Evolutionary conservation across 345 rosid species (phyloP), one percentile per base, ranked within the genome.

Genomic region (Tarenaya hassleriana): DNA sequence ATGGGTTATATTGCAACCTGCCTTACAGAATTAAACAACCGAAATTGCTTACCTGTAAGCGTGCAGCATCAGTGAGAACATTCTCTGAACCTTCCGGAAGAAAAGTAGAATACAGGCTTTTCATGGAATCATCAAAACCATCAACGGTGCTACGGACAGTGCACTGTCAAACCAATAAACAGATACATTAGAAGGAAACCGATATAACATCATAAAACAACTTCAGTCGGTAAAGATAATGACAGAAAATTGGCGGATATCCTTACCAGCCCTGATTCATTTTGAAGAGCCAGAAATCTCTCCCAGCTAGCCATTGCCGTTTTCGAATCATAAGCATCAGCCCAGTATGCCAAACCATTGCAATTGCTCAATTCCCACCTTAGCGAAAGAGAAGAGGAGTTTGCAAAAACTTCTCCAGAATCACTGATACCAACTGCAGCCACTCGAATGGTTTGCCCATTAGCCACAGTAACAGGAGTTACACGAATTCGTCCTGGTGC

Each of bases 331-430:
- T 60, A 70, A 60, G 68, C 69, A 72, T 77, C 68, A 58, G 68
- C 76, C 98, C 94, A 91, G 53, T 69, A 66, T 44, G 92, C 98
- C 62, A 84, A 72, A 52, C 60, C 77, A 40, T 80, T 79, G 73
- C 89, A 91, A 50, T 56, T 60, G 67, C 61, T 75, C 65, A 91
- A 64, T 61, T 86, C 95, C 98, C 98, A 91, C 66, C 52, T 70
- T 66, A 91, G 75, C 52, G 61, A 63, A 68, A 91, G 84, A 60
- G 94, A 82, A 63, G 98, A 91, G 18, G 94, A 84, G 70, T 91
- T 91, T 47, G 96, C 95, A 78, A 84, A 84, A 73, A 82, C 78
- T 69, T 80, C 76, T 50, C 95, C 91, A 14, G 64, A 71, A 57
- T 33, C 52, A 63, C 81, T 71, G 42, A 86, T 64, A 70, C 95